Base-by-base conservation (phyloP, 106 monocot species). In the Dendrobium huoshanense region DNA sequence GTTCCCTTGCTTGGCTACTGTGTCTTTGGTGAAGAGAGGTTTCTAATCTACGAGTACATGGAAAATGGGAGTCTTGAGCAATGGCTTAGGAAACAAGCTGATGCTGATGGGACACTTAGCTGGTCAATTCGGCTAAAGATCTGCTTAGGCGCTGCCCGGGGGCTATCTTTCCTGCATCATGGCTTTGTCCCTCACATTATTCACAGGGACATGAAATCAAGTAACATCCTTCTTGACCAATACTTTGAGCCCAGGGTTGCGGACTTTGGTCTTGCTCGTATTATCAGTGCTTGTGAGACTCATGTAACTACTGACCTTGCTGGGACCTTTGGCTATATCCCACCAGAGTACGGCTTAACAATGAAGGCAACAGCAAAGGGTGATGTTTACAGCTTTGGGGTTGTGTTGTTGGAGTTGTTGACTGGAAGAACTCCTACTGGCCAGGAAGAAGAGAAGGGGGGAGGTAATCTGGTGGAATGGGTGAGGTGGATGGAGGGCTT, bases 1-100 rank as follows among this genome's bases (percentile, higher is more conserved):
- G 96, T 94, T 4, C 92, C 93, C 1, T 86, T 96, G 68, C 90
- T 96, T 10, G 96, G 96, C 3, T 96, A 96, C 80, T 96, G 96
- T 48, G 96, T 92, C 47, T 91, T 86, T 79, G 82, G 81, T 18
- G 96, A 96, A 20, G 96, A 96, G 75, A 84, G 92, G 75, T 91
- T 96, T 76, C 77, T 96, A 74, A 92, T 96, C 75, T 96, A 96
- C 9, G 94, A 94, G 78, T 92, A 90, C 83, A 96, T 96, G 96
- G 92, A 88, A 61, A 94, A 94, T 49, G 96, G 96, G 3, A 94
- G 94, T 77, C 88, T 96, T 4, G 96, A 96, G 49, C 78, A 82
- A 13, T 96, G 91, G 96, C 78, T 96, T 77, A 87, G 90, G 70
- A 90, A 90, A 61, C 82, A 90, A 18, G 91, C 91, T 17, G 91